A percentile compares a stretch with the other conserved stretches of the same genome.
These are phyloP conservation scores for Centrapalus pauciflorus DNA, from an alignment of 129 eudicot species.

Conservation along the genomic window DNA sequence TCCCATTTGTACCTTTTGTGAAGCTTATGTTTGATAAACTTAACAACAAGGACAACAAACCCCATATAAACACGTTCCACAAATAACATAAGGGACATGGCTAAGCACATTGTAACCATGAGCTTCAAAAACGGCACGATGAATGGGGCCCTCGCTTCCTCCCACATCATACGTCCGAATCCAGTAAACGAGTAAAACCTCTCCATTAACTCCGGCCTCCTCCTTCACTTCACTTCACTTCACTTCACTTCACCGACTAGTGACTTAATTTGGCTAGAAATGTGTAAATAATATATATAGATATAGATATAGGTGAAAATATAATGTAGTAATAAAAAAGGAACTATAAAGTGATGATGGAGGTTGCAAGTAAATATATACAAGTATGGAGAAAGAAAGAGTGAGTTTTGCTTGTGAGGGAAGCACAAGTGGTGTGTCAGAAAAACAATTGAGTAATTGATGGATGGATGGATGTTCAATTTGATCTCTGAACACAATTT, in stretches of 20 bases:
- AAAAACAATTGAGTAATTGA: slow-evolving; percentile 32
- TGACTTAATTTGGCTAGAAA: not conserved
- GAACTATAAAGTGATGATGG: slow-evolving; percentile 7
- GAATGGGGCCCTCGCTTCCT: slow-evolving; percentile 51
- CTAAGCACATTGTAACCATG: slow-evolving; percentile 53
- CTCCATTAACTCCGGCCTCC: slow-evolving; percentile 44
- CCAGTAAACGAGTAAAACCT: slow-evolving; percentile 6
- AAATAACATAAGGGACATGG: slow-evolving; percentile 75
- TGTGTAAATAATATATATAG: not conserved
- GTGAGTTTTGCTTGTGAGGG: slow-evolving; percentile 45
- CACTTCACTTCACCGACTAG: not conserved
- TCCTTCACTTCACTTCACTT: not conserved
- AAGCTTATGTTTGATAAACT: slow-evolving; percentile 56
- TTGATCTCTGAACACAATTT: slow-evolving; percentile 16
- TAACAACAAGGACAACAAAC: slow-evolving; percentile 46
- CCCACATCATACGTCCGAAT: slow-evolving; percentile 39
- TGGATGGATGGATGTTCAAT: slow-evolving; percentile 20
- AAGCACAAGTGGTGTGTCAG: slow-evolving; percentile 43
- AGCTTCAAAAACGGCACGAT: slow-evolving; percentile 59
- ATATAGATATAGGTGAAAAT: not conserved
- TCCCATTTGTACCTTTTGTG: slow-evolving; percentile 79
- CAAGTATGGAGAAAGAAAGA: no score
- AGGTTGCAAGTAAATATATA: no score
- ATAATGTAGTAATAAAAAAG: no score
- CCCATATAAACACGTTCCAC: slow-evolving; percentile 85